Conservation (phyloP, 257 asterid species). For the Salvia splendens region DNA sequence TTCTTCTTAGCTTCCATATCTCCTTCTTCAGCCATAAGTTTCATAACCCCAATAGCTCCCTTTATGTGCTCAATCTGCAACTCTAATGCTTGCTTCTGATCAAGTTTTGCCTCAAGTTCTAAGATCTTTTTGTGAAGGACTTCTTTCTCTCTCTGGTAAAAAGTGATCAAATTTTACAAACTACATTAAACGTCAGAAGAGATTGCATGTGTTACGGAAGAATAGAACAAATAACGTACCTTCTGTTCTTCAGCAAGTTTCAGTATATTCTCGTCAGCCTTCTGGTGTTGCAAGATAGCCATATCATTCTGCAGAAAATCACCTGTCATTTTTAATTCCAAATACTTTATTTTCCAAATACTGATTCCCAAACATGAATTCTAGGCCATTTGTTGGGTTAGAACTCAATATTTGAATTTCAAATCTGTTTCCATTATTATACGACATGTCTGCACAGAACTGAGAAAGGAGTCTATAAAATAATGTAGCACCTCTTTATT, state of each 20-base stretch:
- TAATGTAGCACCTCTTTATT: constrained; percentile 57
- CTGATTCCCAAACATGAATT: constrained; percentile 2
- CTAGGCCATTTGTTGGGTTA: neutral
- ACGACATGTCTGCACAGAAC: constrained; percentile 14
- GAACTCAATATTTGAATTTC: constrained; percentile 10
- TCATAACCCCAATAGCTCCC: constrained; percentile 60
- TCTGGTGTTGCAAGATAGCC: constrained; percentile 67
- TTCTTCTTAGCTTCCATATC: constrained; percentile 50
- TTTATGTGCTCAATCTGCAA: constrained; percentile 56
- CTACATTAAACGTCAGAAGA: constrained; percentile 1
- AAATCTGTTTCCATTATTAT: neutral
- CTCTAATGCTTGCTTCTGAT: constrained; percentile 69
- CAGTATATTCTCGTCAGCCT: constrained; percentile 58
- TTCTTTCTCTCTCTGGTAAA: constrained; percentile 64
- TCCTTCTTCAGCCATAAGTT: constrained; percentile 61
- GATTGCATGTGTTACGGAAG: constrained; percentile 23
- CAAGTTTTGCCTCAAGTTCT: constrained; percentile 64
- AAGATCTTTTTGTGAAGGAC: constrained; percentile 51
- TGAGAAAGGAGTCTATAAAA: constrained; percentile 15
- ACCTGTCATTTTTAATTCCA: constrained; percentile 11
- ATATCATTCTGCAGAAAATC: constrained; percentile 62
- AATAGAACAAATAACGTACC: constrained; percentile 39
- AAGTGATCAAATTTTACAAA: constrained; percentile 14
- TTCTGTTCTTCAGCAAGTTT: constrained; percentile 73
- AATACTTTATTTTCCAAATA: neutral